phyloP scores from a whole-genome alignment of 2,329 filamentous ascomycete species.

The Pestalotiopsis sp. region DNA sequence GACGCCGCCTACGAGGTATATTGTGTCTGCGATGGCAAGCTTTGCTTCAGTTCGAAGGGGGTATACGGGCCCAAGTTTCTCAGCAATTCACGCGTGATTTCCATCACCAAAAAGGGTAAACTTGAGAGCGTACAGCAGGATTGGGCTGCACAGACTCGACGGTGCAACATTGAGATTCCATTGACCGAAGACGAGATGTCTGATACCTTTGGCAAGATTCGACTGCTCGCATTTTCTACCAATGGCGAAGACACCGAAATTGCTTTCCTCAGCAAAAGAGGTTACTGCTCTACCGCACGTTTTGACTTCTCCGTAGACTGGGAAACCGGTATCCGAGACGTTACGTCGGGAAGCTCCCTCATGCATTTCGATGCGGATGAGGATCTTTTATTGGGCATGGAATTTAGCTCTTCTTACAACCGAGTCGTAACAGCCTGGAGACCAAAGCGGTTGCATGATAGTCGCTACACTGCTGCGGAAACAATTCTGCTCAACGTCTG shows the following conservation, averaged over 20 bases:
- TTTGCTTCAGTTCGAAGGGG: background rate
- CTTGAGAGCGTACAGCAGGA: background rate
- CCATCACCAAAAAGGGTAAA: background rate
- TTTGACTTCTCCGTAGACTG: background rate
- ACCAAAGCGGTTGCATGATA: background rate
- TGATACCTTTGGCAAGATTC: background rate
- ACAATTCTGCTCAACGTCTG: background rate
- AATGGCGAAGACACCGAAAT: background rate
- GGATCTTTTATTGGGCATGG: background rate
- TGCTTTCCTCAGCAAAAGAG: background rate
- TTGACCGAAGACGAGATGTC: background rate
- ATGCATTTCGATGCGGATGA: background rate
- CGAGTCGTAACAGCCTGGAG: background rate
- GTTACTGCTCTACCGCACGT: background rate
- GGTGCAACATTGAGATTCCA: background rate
- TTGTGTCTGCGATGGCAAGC: background rate
- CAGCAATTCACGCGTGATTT: background rate
- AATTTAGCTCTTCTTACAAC: too few species aligned
- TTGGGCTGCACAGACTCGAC: background rate
- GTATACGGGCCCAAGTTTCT: background rate
- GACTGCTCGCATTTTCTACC: background rate
- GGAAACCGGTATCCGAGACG: background rate
- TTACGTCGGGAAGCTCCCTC: background rate
- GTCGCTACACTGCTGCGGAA: background rate
- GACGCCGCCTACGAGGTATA: background rate